These are phyloP conservation scores for Bipolaris bicolor DNA, from an alignment of 2,329 filamentous ascomycete genomes.

Conservation along the genomic window DNA sequence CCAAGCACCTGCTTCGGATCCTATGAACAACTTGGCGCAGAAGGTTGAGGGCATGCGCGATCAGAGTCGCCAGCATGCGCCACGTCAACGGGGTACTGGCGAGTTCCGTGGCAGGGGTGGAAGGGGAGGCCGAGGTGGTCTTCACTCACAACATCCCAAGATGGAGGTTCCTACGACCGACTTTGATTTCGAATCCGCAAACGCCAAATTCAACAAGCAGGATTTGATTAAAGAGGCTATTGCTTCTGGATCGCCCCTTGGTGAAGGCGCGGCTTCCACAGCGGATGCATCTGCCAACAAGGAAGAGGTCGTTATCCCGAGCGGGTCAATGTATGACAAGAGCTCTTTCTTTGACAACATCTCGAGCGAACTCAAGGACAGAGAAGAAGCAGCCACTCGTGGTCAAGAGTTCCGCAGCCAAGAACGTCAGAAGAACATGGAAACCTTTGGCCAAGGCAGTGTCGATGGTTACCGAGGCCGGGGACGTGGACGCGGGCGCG, in stretches of 20 bases:
- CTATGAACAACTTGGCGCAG: constrained; percentile 73
- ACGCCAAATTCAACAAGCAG: constrained; percentile 89
- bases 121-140: constrained; percentile 53
- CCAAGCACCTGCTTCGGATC: constrained; percentile 42
- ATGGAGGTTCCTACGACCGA: constrained; percentile 89
- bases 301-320: constrained; percentile 55
- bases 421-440: constrained; percentile 93
- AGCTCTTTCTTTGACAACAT: constrained; percentile 96
- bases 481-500: constrained; percentile 73
- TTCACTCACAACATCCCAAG: constrained; percentile 58
- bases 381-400: constrained; percentile 70
- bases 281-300: constrained; percentile 50
- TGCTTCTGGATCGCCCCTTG: constrained; percentile 73
- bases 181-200: constrained; percentile 87
- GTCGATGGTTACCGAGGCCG: constrained; percentile 83
- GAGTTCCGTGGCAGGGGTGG: constrained; percentile 55
- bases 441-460: constrained; percentile 96
- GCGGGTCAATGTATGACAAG: constrained; percentile 76
- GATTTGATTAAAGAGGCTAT: constrained; percentile 89
- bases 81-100: constrained; percentile 54
- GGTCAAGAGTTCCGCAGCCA: constrained; percentile 89
- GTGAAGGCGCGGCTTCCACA: constrained; percentile 49
- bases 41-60: constrained; percentile 80
- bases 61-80: constrained; percentile 57
- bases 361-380: constrained; percentile 88